Conservation (phyloP, 352 stramenopile species). For the Thraustochytrium sp. region DNA sequence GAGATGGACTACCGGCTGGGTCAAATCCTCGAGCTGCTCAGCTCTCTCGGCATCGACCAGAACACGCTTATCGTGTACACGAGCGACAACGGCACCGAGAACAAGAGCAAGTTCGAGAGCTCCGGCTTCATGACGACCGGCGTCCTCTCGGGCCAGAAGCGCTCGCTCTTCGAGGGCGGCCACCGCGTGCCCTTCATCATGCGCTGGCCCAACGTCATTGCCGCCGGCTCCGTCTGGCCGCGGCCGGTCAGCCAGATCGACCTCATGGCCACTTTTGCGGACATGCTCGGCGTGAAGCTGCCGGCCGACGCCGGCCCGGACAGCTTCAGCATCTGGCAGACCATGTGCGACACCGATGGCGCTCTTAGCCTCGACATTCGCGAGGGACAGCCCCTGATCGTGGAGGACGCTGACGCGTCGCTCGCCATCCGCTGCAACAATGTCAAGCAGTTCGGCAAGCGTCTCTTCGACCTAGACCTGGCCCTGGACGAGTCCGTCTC, state of each 20-base stretch:
- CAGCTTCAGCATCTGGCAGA: not conserved
- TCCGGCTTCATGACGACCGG: not conserved
- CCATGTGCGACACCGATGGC: not conserved
- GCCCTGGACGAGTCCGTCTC: too few species aligned
- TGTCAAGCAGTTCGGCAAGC: too few species aligned
- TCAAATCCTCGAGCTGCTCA: not conserved
- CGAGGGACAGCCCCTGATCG: too few species aligned
- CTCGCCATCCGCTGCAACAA: too few species aligned
- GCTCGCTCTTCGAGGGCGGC: conserved; percentile 47
- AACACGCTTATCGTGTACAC: not conserved
- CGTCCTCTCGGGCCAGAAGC: conserved; percentile 20
- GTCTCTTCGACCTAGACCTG: too few species aligned
- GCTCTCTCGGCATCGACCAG: not conserved
- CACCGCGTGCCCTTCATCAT: conserved; percentile 37
- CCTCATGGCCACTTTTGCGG: not conserved
- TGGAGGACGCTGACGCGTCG: too few species aligned
- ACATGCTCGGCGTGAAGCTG: not conserved
- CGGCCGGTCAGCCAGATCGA: not conserved
- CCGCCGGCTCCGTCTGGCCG: not conserved
- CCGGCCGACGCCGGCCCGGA: not conserved
- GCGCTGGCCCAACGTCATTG: conserved; percentile 35
- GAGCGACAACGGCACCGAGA: not conserved
- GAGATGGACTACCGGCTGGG: not conserved
- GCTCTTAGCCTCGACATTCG: too few species aligned
- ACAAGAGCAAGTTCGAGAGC: not conserved